phyloP scores from a whole-genome alignment of 2,329 filamentous ascomycete species.

The Botrytis pseudocinerea region DNA sequence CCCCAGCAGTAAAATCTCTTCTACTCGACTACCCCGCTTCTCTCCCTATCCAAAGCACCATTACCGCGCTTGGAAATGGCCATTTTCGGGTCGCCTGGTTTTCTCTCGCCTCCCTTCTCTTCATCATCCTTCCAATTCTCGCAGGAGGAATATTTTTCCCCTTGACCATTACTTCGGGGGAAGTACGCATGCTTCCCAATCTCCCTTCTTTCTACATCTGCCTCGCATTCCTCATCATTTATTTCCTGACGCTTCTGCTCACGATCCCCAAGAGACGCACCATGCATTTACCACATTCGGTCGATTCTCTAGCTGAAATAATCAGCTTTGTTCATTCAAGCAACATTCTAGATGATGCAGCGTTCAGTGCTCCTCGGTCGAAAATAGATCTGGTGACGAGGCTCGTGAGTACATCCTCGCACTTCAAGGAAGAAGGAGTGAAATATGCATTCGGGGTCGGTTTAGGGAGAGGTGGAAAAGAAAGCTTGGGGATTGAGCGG shows the following conservation, averaged over 20 bases:
- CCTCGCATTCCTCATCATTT: slow-evolving; percentile 71
- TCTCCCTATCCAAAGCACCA: slow-evolving; percentile 59
- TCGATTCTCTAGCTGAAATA: slow-evolving; percentile 72
- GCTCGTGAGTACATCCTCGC: slow-evolving; percentile 47
- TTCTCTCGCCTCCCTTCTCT: slow-evolving; percentile 59
- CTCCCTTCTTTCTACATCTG: slow-evolving; percentile 71
- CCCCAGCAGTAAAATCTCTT: slow-evolving; percentile 62
- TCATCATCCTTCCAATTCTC: slow-evolving; percentile 65
- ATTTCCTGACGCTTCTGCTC: slow-evolving; percentile 61
- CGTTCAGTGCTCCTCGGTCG: slow-evolving; percentile 68
- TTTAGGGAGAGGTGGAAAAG: slow-evolving; percentile 33
- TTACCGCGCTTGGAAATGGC: slow-evolving; percentile 55
- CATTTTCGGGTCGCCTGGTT: slow-evolving; percentile 67
- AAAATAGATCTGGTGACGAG: slow-evolving; percentile 68
- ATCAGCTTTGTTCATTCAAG: slow-evolving; percentile 75
- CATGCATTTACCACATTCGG: slow-evolving; percentile 70
- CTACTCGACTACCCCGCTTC: slow-evolving; percentile 69
- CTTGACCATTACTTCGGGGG: slow-evolving; percentile 54
- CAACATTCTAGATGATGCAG: slow-evolving; percentile 68
- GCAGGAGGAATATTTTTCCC: slow-evolving; percentile 73
- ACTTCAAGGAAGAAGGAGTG: slow-evolving; percentile 24
- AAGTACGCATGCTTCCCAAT: slow-evolving; percentile 69
- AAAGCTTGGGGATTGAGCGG: slow-evolving; percentile 38
- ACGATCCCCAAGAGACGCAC: slow-evolving; percentile 62
- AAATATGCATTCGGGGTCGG: slow-evolving; percentile 38